Evolutionary conservation across 1,284 basidiomycete species (phyloP), one percentile per base, ranked within the genome.

Genomic region (Somion occarium): DNA sequence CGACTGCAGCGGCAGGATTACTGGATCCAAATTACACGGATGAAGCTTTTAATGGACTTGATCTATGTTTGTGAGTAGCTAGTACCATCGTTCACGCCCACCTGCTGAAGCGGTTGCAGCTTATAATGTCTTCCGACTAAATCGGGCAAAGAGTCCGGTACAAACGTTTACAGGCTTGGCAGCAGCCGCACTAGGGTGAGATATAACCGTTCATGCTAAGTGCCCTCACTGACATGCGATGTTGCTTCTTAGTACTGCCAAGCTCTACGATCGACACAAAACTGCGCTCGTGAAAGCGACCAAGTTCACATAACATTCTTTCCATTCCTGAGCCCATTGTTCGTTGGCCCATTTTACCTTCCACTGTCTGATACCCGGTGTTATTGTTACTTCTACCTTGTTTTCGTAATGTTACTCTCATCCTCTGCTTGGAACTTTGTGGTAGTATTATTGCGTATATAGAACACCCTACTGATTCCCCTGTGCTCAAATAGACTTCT

Each of bases 31-130:
- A 67, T 88, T 41, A 77, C 83, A 24, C 71, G 84, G 49, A 69
- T 74, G 50, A 91, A 91, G 71, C 71, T 91, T 53, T 59, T 79
- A 26, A 88, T 91, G 85, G 88, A 91, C 66, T 69, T 91, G 53
- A 77, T 90, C 56, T 91, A 91, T 67, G 88, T 90, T 64, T 89
- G 88, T 91, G 63, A 72, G 88, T 80, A 13, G 37, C 3, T 18
- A 48, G 27, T 44, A 18, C 44, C 39, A 9, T 24, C 25, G 20
- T 19, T 43, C 22, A 25, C 20, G 3, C 41, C 18, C 12, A 19
- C 3, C 27, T 34, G 38, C 27, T 22, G 27, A 24, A 38, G 27
- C 43, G 13, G 52, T 30, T 51, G 27, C 55, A 82, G 80, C 78
- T 3, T 82, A 76, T 56, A 76, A 82, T 45, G 67, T 82, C 4